Evolutionary conservation across 345 rosid genomes (phyloP).

Genomic region (Arabis alpina): DNA sequence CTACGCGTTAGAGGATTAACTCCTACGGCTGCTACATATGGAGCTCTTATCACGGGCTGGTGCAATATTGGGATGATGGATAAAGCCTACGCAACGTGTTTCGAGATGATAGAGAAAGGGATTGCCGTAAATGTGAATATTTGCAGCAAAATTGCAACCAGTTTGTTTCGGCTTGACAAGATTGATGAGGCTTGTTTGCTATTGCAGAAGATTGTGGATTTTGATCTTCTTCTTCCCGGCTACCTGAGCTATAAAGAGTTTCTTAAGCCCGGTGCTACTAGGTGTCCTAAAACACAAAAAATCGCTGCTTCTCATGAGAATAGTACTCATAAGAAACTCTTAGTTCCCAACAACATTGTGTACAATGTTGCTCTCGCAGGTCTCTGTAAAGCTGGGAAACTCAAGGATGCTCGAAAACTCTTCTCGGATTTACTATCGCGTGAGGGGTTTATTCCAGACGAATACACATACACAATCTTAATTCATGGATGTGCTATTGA

Average conservation of each 20-base stretch:
- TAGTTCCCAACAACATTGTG: constrained; percentile 59
- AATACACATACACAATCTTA: constrained; percentile 62
- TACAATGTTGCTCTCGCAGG: constrained; percentile 74
- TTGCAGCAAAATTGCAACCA: constrained; percentile 69
- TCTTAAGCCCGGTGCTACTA: constrained; percentile 32
- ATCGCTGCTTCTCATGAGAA: constrained; percentile 50
- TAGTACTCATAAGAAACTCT: constrained; percentile 44
- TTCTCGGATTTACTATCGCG: constrained; percentile 51
- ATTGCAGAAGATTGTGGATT: constrained; percentile 60
- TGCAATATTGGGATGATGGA: constrained; percentile 65
- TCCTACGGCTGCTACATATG: constrained; percentile 64
- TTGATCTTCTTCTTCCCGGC: constrained; percentile 51
- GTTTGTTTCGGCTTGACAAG: constrained; percentile 60
- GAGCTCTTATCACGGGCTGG: constrained; percentile 67
- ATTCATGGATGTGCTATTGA: constrained; percentile 64
- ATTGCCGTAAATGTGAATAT: constrained; percentile 58
- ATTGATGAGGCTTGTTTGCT: constrained; percentile 69
- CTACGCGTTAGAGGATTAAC: constrained; percentile 46
- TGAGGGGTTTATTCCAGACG: constrained; percentile 61
- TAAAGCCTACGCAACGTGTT: constrained; percentile 60
- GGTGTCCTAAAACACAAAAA: constrained; percentile 48
- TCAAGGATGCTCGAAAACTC: constrained; percentile 58
- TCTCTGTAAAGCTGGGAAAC: constrained; percentile 68
- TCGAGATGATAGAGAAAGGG: constrained; percentile 67
- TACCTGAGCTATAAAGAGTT: constrained; percentile 39